Conservation (phyloP, 1,284 basidiomycete genomes). For the Apiotrichum mycotoxinovorans region DNA sequence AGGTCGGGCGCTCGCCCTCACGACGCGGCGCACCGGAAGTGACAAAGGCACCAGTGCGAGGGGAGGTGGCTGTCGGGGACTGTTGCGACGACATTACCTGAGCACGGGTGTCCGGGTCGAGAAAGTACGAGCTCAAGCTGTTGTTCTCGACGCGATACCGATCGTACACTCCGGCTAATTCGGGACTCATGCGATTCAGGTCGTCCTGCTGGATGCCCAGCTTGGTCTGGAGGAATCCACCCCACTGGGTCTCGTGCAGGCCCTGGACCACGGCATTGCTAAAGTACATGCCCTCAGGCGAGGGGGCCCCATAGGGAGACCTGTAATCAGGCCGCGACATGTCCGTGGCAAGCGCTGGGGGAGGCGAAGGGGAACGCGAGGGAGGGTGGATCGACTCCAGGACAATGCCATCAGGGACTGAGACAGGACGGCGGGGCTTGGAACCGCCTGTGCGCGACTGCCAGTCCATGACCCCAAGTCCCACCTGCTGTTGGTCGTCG, state of each 20-base stretch:
- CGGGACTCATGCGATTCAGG: slow-evolving; percentile 30
- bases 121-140: slow-evolving; percentile 24
- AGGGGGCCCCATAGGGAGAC: slow-evolving; percentile 2
- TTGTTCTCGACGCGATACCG: slow-evolving; percentile 26
- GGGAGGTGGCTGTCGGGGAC: slow-evolving; percentile 1
- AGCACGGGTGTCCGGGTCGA: slow-evolving; percentile 13
- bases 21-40: slow-evolving; percentile 1
- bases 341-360: slow-evolving; percentile 20
- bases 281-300: slow-evolving; percentile 25
- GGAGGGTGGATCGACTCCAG: slow-evolving; percentile 1
- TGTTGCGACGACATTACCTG: background rate
- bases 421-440: slow-evolving; percentile 25
- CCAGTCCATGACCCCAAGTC: slow-evolving; percentile 25
- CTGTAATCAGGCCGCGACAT: slow-evolving; percentile 12
- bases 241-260: slow-evolving; percentile 16
- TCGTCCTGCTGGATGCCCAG: slow-evolving; percentile 29
- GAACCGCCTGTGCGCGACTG: background rate
- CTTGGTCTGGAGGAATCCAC: slow-evolving; percentile 17
- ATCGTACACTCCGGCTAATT: slow-evolving; percentile 34
- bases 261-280: slow-evolving; percentile 22
- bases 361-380: slow-evolving; percentile 32
- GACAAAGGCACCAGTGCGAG: slow-evolving; percentile 5
- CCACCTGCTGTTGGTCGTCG: slow-evolving; percentile 21
- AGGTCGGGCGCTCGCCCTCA: slow-evolving; percentile 4
- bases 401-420: slow-evolving; percentile 19